These are phyloP conservation scores for Mollisiaceae sp. DNA, from an alignment of 2,329 filamentous ascomycete species.

Conservation along the genomic window DNA sequence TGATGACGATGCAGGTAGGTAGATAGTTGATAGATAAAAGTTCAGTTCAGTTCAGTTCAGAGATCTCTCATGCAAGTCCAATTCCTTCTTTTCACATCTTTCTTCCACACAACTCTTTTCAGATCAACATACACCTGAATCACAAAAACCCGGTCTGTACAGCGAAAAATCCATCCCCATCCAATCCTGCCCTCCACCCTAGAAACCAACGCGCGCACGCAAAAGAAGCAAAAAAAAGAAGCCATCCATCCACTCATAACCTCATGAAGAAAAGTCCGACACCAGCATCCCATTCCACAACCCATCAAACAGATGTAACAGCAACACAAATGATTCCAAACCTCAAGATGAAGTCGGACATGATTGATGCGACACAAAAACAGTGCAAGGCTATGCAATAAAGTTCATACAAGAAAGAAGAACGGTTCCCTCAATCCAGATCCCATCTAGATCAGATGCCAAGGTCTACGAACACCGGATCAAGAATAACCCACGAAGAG, in stretches of 20 bases:
- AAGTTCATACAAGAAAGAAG: conserved; percentile 33
- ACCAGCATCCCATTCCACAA: not conserved
- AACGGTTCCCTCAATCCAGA: conserved; percentile 19
- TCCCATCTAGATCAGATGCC: conserved; percentile 15
- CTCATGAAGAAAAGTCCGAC: conserved; percentile 10
- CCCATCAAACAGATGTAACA: conserved; percentile 6
- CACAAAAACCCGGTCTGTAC: not conserved
- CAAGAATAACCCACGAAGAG: conserved; percentile 16
- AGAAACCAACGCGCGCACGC: conserved; percentile 13
- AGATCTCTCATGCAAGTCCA: not conserved
- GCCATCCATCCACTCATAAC: conserved; percentile 8
- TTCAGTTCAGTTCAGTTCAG: too few species aligned
- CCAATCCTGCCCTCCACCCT: conserved; percentile 15
- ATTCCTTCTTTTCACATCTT: not conserved
- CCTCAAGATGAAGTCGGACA: too few species aligned
- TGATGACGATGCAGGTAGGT: not conserved
- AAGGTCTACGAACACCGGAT: conserved; percentile 1
- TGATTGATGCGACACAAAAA: conserved; percentile 14
- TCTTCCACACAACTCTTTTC: not conserved
- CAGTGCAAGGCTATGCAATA: conserved; percentile 40
- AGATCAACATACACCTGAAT: conserved; percentile 1
- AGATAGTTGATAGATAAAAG: not conserved
- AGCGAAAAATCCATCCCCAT: not conserved
- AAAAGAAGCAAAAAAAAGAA: not conserved
- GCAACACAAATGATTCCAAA: not conserved